Conservation (phyloP, 371 early-diverging fungal species). For the Circinella umbellata region DNA sequence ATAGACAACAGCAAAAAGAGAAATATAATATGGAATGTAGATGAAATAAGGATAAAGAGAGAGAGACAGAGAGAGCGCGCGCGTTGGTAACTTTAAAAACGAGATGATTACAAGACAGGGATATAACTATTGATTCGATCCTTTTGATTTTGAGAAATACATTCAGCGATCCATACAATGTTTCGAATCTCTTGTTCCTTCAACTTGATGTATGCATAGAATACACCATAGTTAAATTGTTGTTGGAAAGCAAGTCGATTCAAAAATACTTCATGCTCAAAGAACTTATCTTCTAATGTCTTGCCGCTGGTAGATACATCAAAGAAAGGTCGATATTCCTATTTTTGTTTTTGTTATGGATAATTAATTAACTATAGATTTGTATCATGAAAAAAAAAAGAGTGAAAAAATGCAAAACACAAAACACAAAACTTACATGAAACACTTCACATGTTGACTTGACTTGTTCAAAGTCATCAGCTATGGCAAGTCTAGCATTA, state of each 20-base stretch:
- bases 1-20: too few species aligned
- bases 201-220: constrained; percentile 95
- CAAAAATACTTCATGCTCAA: constrained; percentile 92
- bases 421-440: constrained; percentile 55
- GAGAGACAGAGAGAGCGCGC: neutral
- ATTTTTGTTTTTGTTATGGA: neutral
- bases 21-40: too few species aligned
- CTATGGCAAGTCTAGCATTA: constrained; percentile 77
- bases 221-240: constrained; percentile 97
- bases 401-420: too few species aligned
- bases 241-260: constrained; percentile 94
- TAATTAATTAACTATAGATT: too few species aligned
- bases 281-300: constrained; percentile 94
- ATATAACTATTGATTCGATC: constrained; percentile 94
- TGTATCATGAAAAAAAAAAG: too few species aligned
- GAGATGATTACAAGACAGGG: constrained; percentile 54
- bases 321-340: constrained; percentile 83
- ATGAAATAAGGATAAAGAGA: too few species aligned
- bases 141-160: constrained; percentile 97
- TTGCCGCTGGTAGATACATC: constrained; percentile 54
- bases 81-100: neutral
- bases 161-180: constrained; percentile 99
- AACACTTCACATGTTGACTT: constrained; percentile 83
- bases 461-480: constrained; percentile 96
- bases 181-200: constrained; percentile 99